These are phyloP conservation scores for Orychophragmus violaceus DNA, from an alignment of 345 rosid genomes.

Conservation along the genomic window DNA sequence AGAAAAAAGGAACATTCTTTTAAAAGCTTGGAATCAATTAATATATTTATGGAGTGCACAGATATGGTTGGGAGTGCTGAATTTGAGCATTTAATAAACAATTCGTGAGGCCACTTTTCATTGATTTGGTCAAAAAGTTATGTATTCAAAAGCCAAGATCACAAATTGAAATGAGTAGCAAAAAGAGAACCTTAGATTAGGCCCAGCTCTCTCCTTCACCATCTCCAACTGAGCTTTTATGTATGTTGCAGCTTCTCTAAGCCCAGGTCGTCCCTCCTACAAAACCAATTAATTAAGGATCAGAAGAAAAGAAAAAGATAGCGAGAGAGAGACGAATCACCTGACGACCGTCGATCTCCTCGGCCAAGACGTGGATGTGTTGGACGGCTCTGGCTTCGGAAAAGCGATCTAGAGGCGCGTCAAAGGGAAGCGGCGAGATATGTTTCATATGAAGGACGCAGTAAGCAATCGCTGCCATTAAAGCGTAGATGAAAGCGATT, in stretches of 20 bases:
- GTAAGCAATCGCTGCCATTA: constrained; percentile 59
- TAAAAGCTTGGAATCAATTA: neutral
- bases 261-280: constrained; percentile 89
- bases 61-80: neutral
- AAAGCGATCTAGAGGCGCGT: constrained; percentile 89
- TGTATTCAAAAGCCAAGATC: neutral
- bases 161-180: neutral
- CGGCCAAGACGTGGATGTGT: constrained; percentile 68
- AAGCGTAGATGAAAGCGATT: constrained; percentile 48
- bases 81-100: constrained; percentile 15
- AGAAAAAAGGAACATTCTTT: neutral
- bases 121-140: neutral
- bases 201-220: constrained; percentile 72
- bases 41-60: neutral
- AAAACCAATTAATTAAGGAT: neutral
- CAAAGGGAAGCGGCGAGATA: constrained; percentile 54
- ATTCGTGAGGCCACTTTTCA: neutral
- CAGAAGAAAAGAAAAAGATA: neutral
- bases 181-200: constrained; percentile 48
- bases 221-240: constrained; percentile 63
- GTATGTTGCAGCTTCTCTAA: constrained; percentile 75
- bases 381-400: constrained; percentile 88
- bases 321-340: constrained; percentile 33
- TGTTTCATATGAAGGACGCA: constrained; percentile 55
- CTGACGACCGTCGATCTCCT: constrained; percentile 83